Evolutionary conservation across 345 rosid genomes (phyloP).

Genomic region (Eucalyptus microcorys): DNA sequence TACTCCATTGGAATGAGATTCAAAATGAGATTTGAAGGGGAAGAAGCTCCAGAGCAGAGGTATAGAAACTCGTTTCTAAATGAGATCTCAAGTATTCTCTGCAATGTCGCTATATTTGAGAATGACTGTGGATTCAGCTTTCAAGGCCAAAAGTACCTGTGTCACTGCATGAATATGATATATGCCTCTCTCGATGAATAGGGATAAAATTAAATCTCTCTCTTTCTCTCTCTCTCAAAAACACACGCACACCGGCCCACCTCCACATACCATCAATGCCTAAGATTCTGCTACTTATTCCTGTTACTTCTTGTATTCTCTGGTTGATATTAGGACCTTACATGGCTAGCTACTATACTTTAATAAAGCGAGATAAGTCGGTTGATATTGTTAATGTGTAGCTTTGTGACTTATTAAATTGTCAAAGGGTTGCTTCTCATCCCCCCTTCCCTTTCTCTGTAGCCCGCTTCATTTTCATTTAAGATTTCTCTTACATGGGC

Average conservation of each 20-base stretch:
- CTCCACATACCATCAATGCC: background rate
- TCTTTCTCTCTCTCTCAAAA: background rate
- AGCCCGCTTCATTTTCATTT: background rate
- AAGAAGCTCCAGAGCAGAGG: conserved; percentile 91
- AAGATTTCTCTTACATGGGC: background rate
- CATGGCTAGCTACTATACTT: background rate
- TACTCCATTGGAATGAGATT: conserved; percentile 80
- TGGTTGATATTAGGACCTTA: background rate
- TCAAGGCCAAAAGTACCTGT: background rate
- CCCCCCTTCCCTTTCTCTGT: background rate
- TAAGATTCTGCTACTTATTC: background rate
- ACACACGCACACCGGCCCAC: background rate
- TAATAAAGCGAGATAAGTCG: background rate
- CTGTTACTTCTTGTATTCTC: background rate
- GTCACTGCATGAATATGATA: background rate
- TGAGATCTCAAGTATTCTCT: background rate
- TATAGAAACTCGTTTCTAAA: background rate
- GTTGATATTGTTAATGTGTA: background rate
- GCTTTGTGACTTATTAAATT: background rate
- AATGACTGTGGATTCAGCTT: background rate
- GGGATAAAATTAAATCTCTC: background rate
- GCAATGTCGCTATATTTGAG: background rate
- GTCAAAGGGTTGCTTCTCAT: background rate
- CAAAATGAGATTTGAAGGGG: conserved; percentile 90
- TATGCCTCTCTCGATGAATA: background rate